These are phyloP conservation scores for Smittium mucronatum DNA, from an alignment of 371 early-diverging fungal species.

Conservation along the genomic window DNA sequence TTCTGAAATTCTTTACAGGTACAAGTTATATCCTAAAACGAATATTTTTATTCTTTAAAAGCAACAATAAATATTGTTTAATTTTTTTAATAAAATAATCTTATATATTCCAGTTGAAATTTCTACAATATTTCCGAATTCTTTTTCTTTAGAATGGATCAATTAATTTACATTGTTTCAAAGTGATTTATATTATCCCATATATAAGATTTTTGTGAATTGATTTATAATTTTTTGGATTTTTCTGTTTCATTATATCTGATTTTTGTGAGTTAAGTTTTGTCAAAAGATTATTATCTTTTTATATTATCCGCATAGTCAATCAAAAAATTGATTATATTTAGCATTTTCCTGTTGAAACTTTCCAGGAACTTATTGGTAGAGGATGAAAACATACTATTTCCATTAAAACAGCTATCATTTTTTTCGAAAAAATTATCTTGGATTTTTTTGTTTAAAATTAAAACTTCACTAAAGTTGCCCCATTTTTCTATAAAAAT, in stretches of 20 bases:
- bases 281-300: background rate
- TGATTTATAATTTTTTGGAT: background rate
- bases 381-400: background rate
- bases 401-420: background rate
- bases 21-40: background rate
- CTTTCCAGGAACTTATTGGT: background rate
- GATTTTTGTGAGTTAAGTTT: background rate
- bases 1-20: background rate
- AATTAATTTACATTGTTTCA: background rate
- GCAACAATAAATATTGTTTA: background rate
- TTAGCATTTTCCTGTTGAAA: background rate
- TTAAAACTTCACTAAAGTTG: too few relatives aligned
- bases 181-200: background rate
- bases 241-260: too few relatives aligned
- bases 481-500: too few relatives aligned
- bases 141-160: background rate
- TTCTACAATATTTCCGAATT: background rate
- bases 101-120: background rate
- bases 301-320: background rate
- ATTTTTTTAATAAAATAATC: background rate
- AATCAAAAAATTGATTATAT: background rate
- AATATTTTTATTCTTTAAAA: background rate
- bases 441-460: background rate
- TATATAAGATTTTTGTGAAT: background rate
- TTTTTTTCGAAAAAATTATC: background rate